phyloP scores from a whole-genome alignment of 2,329 filamentous ascomycete species.

The Alternaria angustiovoidea region DNA sequence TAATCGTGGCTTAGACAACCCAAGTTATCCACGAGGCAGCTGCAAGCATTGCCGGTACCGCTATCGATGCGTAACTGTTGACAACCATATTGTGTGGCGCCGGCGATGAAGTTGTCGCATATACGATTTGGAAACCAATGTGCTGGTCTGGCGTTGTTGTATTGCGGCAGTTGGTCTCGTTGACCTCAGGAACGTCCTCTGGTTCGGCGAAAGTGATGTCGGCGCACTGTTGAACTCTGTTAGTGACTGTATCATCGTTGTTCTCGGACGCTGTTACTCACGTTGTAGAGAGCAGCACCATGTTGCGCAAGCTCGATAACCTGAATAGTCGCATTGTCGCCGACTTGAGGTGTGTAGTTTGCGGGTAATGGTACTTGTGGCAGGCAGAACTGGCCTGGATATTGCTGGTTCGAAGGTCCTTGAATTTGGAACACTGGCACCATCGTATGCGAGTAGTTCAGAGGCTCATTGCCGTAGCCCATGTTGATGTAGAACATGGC shows the following conservation, averaged over 20 bases:
- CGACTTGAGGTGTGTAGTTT: conserved; percentile 73
- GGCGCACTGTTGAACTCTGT: conserved; percentile 72
- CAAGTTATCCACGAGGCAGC: conserved; percentile 41
- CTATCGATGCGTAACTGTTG: conserved; percentile 38
- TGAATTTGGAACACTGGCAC: conserved; percentile 80
- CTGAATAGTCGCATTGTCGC: conserved; percentile 92
- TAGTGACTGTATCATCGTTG: conserved; percentile 1
- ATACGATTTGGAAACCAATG: conserved; percentile 79
- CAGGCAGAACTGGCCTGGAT: conserved; percentile 86
- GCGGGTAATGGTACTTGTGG: conserved; percentile 86
- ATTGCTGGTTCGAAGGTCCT: conserved; percentile 83
- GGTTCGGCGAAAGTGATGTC: conserved; percentile 92
- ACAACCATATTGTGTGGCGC: conserved; percentile 35
- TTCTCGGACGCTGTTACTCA: conserved; percentile 54
- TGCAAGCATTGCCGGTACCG: conserved; percentile 38
- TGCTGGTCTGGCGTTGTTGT: conserved; percentile 59
- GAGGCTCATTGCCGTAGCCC: conserved; percentile 80
- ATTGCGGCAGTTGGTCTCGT: conserved; percentile 87
- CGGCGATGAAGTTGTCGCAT: conserved; percentile 60
- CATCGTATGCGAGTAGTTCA: conserved; percentile 89
- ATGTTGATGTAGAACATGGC: conserved; percentile 92
- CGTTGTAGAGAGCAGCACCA: conserved; percentile 82
- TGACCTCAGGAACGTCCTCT: conserved; percentile 77
- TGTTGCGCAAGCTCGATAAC: conserved; percentile 84
- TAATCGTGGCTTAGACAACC: conserved; percentile 14